Percentiles rank a stretch among this genome's conserved stretches.
Conservation (phyloP, 2,329 filamentous ascomycete species). For the Ceratocystis cacaofunesta region DNA sequence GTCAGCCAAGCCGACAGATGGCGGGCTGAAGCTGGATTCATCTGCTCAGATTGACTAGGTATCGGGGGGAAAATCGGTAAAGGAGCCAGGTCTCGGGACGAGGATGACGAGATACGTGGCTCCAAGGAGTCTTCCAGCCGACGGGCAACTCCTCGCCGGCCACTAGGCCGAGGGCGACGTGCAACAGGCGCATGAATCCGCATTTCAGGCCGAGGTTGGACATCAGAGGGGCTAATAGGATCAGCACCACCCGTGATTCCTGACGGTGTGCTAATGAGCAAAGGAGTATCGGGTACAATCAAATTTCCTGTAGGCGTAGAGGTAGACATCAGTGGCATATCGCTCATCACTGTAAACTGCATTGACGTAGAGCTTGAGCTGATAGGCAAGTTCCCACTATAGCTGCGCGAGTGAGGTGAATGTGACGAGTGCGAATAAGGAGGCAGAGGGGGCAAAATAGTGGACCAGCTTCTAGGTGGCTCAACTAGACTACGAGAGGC, state of each 20-base stretch:
- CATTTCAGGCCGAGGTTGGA: constrained; percentile 29
- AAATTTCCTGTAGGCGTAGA: neutral
- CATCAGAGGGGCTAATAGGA: neutral
- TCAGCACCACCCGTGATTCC: constrained; percentile 32
- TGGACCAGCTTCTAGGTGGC: constrained; percentile 7
- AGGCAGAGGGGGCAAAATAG: constrained; percentile 5
- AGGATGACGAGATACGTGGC: constrained; percentile 14
- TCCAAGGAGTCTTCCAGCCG: constrained; percentile 43
- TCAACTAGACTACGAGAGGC: constrained; percentile 9
- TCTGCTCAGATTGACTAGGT: neutral
- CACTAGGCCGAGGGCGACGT: constrained; percentile 31
- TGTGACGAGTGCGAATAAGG: neutral
- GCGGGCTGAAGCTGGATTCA: neutral
- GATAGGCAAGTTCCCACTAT: constrained; percentile 4
- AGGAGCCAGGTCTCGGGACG: neutral
- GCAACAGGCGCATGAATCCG: constrained; percentile 40
- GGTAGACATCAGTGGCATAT: neutral
- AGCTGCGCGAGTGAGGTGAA: constrained; percentile 1
- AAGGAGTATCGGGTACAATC: constrained; percentile 19
- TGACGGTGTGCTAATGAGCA: constrained; percentile 44
- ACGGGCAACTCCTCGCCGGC: constrained; percentile 25
- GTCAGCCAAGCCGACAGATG: constrained; percentile 7
- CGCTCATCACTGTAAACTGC: constrained; percentile 4
- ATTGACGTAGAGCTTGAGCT: neutral
- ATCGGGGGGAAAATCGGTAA: constrained; percentile 15